phyloP scores from a whole-genome alignment of 2,329 filamentous ascomycete genomes.

The Calcarisporium arbuscula region DNA sequence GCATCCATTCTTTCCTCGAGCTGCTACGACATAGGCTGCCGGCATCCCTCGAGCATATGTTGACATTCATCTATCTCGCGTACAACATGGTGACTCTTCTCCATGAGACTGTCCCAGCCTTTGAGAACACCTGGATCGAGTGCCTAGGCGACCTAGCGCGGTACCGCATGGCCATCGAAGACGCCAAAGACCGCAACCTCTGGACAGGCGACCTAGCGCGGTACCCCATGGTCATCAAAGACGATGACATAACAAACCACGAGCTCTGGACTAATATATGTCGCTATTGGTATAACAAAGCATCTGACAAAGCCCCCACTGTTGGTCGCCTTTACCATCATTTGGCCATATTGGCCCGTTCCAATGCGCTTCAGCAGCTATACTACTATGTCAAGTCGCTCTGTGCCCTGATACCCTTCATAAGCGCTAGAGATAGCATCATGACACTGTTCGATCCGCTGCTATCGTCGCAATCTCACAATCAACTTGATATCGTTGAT shows the following conservation, averaged over 20 bases:
- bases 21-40: conserved; percentile 69
- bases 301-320: conserved; percentile 67
- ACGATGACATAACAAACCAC: conserved; percentile 65
- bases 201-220: too few relatives aligned
- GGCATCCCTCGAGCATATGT: conserved; percentile 76
- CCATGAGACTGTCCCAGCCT: conserved; percentile 75
- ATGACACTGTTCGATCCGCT: conserved; percentile 61
- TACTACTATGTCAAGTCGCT: conserved; percentile 67
- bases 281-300: conserved; percentile 76
- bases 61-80: conserved; percentile 79
- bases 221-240: too few relatives aligned
- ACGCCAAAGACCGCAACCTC: too few relatives aligned
- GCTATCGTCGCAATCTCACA: conserved; percentile 28
- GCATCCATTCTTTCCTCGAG: conserved; percentile 80
- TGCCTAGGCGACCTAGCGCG: conserved; percentile 80
- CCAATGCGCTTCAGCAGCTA: conserved; percentile 62
- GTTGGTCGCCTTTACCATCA: conserved; percentile 83
- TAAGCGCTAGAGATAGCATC: conserved; percentile 60
- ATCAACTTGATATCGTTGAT: conserved; percentile 37
- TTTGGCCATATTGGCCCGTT: conserved; percentile 68
- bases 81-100: conserved; percentile 86
- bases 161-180: conserved; percentile 85
- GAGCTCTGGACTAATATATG: conserved; percentile 79
- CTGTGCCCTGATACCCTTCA: conserved; percentile 60
- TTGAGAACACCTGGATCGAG: conserved; percentile 88